A percentile compares a stretch with the other conserved stretches of the same genome.
phyloP scores from a whole-genome alignment of 148 eudicot species.

The Nepenthes mirabilis region DNA sequence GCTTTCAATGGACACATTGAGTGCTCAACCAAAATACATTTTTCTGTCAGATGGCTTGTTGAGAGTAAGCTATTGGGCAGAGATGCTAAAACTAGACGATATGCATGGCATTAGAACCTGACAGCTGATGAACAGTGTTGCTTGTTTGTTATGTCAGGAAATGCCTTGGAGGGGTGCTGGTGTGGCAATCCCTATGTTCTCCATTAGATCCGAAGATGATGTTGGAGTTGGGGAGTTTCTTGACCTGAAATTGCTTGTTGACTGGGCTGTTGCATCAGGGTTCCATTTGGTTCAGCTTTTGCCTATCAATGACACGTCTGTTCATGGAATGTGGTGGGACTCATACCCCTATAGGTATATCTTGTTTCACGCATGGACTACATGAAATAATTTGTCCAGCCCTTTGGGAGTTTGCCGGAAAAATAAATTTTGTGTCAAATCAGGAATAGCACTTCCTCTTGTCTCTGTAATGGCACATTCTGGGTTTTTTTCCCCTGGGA shows the following conservation, averaged over 20 bases:
- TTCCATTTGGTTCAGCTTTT: conserved; percentile 95
- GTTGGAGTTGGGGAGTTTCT: conserved; percentile 96
- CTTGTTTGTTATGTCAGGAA: conserved; percentile 41
- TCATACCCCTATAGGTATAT: conserved; percentile 91
- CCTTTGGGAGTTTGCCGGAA: too few relatives aligned
- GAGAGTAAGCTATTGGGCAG: conserved; percentile 37
- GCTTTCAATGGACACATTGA: conserved; percentile 39
- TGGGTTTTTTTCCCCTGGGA: too few relatives aligned
- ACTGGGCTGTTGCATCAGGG: conserved; percentile 83
- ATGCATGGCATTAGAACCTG: neutral
- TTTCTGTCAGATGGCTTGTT: conserved; percentile 84
- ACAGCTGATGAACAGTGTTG: neutral
- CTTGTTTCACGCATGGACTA: neutral
- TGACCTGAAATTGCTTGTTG: conserved; percentile 84
- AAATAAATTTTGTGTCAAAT: too few relatives aligned
- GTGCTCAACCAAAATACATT: conserved; percentile 51
- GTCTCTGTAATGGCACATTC: too few relatives aligned
- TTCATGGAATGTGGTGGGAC: conserved; percentile 96
- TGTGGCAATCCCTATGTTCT: conserved; percentile 93
- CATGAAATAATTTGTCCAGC: too few relatives aligned
- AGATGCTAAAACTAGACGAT: neutral
- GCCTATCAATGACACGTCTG: conserved; percentile 96
- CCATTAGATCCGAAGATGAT: conserved; percentile 79
- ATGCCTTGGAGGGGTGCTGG: conserved; percentile 99
- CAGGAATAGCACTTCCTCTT: too few relatives aligned